Evolutionary conservation across 2,329 filamentous ascomycete species (phyloP), one percentile per base, ranked within the genome.

Genomic region (Orbilia ellipsospora): DNA sequence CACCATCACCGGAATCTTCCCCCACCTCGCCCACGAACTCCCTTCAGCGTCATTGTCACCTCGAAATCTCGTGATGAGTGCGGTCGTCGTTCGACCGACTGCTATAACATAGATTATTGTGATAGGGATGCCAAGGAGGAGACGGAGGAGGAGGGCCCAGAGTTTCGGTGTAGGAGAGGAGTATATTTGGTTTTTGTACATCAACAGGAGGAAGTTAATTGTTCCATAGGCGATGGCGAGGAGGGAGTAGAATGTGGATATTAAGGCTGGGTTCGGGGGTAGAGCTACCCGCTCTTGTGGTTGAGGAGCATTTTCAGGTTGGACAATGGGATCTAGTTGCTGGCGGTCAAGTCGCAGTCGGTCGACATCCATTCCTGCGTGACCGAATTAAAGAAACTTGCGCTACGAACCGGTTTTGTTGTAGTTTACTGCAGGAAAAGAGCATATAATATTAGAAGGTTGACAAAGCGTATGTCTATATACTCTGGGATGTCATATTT

Each of bases 121-220:
- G 16, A 54, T 16, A 2, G 50, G 50, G 5, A 15, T 20, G 18
- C 50, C 50, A 7, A 54, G 20, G 50, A 28, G 13, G 50, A 54
- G 8, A 15, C 50, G 50, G 18, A 54, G 8, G 16, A 28, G 7
- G 10, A 28, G 16, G 20, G 20, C 20, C 50, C 50, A 54, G 50
- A 23, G 26, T 16, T 16, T 16, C 20, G 50, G 50, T 4, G 50
- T 4, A 1, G 18, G 16, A 18, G 7, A 15, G 13, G 50, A 54
- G 20, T 54, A 23, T 2, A 54, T 54, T 20, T 54, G 50, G 7
- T 54, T 28, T 26, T 54, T 54, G 18, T 54, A 54, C 16, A 26
- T 10, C 4, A 54, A 2, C 5, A 54, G 20, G 18, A 54, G 18
- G 13, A 20, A 54, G 20, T 54, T 54, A 28, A 54, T 16, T 1